phyloP scores from a whole-genome alignment of 208 protist species.

The Lotmaria passim region DNA sequence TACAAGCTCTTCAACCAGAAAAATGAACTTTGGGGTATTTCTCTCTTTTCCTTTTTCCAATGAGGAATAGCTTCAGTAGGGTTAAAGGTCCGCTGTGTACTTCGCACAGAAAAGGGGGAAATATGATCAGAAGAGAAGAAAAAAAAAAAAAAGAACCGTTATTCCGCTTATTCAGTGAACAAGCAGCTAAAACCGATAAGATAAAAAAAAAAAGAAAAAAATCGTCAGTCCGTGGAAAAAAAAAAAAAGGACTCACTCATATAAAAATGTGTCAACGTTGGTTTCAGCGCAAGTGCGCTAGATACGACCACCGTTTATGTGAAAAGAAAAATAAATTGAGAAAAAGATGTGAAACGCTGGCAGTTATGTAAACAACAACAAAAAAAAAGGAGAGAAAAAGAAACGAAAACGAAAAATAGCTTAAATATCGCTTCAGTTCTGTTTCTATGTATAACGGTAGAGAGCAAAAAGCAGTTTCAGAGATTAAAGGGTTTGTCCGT shows the following conservation, averaged over 20 bases:
- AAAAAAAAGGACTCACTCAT: too few species aligned
- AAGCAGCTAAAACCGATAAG: background rate
- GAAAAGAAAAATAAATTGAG: background rate
- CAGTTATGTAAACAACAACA: slow-evolving; percentile 5
- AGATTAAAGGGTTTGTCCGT: too few species aligned
- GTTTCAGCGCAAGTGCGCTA: slow-evolving; percentile 31
- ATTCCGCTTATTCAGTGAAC: background rate
- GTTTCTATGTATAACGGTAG: background rate
- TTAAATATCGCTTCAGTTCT: slow-evolving; percentile 12
- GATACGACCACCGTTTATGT: background rate
- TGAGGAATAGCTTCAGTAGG: background rate
- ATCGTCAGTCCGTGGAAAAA: too few species aligned
- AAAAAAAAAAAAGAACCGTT: background rate
- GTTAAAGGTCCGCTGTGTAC: background rate
- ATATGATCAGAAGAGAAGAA: background rate
- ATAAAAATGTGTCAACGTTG: too few species aligned
- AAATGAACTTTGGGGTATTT: too few species aligned
- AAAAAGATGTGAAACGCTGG: background rate
- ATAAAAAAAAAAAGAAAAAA: background rate
- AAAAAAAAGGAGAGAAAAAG: background rate
- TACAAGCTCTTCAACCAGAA: too few species aligned
- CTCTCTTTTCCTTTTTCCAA: background rate
- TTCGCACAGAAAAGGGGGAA: background rate
- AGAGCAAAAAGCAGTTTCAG: too few species aligned
- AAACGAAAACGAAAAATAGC: background rate